Percentiles rank a stretch among this genome's conserved stretches.
phyloP scores from a whole-genome alignment of 495 filamentous ascomycete genomes.

The Hypoxylon cercidicola region DNA sequence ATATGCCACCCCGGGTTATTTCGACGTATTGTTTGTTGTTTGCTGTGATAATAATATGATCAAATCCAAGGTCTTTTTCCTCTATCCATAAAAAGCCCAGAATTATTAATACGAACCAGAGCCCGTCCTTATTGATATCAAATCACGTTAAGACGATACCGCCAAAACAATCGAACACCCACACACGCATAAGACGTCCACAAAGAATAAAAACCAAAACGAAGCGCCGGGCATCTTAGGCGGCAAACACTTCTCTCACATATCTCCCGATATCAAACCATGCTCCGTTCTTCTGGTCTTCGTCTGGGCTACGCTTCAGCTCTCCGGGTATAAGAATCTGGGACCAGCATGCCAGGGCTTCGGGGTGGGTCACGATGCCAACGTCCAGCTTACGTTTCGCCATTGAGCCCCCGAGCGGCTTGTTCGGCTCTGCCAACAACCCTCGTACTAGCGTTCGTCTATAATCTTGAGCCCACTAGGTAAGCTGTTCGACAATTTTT shows the following conservation, averaged over 20 bases:
- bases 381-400: conserved; percentile 56
- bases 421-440: conserved; percentile 47
- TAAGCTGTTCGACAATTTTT: conserved; percentile 41
- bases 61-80: conserved; percentile 58
- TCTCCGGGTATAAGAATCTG: conserved; percentile 59
- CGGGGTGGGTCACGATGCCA: conserved; percentile 52
- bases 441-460: conserved; percentile 46
- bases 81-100: conserved; percentile 20
- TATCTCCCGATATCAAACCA: conserved; percentile 28
- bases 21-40: conserved; percentile 50
- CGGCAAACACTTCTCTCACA: conserved; percentile 55
- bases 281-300: conserved; percentile 46
- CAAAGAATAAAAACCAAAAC: conserved; percentile 59
- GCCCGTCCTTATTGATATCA: conserved; percentile 58
- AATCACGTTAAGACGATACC: conserved; percentile 56
- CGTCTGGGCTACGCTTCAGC: conserved; percentile 58
- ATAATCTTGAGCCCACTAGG: conserved; percentile 32
- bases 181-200: conserved; percentile 48
- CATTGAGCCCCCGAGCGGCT: conserved; percentile 52
- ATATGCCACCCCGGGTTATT: conserved; percentile 47
- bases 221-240: conserved; percentile 59
- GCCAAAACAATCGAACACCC: conserved; percentile 59
- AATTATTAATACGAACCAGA: conserved; percentile 23
- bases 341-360: conserved; percentile 50
- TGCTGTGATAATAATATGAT: conserved; percentile 52